Evolutionary conservation across 2,329 filamentous ascomycete genomes (phyloP), one percentile per base, ranked within the genome.

Genomic region (Epichloe festucae): DNA sequence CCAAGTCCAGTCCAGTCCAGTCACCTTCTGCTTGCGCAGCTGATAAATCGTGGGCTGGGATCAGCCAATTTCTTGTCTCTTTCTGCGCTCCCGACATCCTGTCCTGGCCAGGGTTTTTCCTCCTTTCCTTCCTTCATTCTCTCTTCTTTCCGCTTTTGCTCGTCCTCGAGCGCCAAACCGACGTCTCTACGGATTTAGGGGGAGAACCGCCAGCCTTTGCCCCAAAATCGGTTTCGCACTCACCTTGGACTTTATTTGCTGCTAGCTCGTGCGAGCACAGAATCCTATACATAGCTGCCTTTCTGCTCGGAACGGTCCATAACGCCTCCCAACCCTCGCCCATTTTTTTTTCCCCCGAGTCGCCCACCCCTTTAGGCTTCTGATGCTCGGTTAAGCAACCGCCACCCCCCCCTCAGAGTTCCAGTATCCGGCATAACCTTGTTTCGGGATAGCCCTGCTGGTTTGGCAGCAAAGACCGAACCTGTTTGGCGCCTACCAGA

Each of bases 381-480:
- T 57, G 58, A 63, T 59, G 58, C 62, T 62, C 64, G 62, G 62
- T 62, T 57, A 59, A 53, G 48, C 38, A 52, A 44, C 43, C 45
- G 42, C 51, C 50, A 45, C 48, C 21, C 52, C 48, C 31, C 52
- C 54, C 50, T 44, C 41, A 23, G 27, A 57, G 56, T 59, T 57
- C 50, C 56, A 63, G 55, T 66, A 67, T 63, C 63, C 65, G 61
- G 65, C 63, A 68, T 69, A 69, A 65, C 61, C 65, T 67, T 67
- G 61, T 67, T 63, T 60, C 66, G 65, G 65, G 65, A 67, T 58
- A 63, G 57, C 55, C 56, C 55, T 62, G 57, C 53, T 59, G 36
- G 55, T 54, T 54, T 58, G 56, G 57, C 54, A 47, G 41, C 48
- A 31, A 15, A 50, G 45, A 50, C 36, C 43, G 21, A 45, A 35